Base-by-base conservation (phyloP, 257 asterid genomes). In the Lycium barbarum region DNA sequence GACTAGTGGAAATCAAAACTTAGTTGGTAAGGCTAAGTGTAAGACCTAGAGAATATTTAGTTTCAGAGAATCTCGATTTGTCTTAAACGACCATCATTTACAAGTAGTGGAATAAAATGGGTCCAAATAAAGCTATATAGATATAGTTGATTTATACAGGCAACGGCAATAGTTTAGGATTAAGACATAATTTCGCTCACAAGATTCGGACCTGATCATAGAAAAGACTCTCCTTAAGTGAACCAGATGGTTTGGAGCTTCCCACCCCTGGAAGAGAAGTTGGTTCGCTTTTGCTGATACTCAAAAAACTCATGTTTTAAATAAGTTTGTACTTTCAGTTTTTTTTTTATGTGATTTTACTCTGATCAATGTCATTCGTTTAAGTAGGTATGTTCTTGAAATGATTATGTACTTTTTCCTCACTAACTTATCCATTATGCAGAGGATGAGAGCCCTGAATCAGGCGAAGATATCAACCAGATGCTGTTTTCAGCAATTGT, bases 401-500 rank as follows among this genome's bases (percentile, higher is more conserved):
- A 12, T 40, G 43, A 8, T 22, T 0, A 22, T 22, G 14, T 74
- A 74, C 4, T 7, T 26, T 26, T 3, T 53, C 8, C 9, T 26
- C 49, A 78, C 65, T 33, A 53, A 78, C 26, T 59, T 86, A 84
- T 26, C n/a, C 4, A 78, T 83, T 80, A 18, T 89, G 93, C 92
- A 96, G 98, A 82, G 81, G 88, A 91, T 4, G 90, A 86, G 14
- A 80, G 66, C 57, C 93, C 81, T 84, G 97, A 90, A 81, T 91
- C 93, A 0, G 94, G 81, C n/a, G 90, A 91, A 66, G 92, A 91
- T 83, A 88, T 96, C 87, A 96, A 96, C 89, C 95, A 91, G 85
- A 67, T 93, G 91, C 87, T 96, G 62, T 96, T 96, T 91, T 93
- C 99, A 2, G 98, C 98, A 54, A 95, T 96, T 61, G 93, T 96